Evolutionary conservation across 1,284 basidiomycete genomes (phyloP).

Genomic region (Leccinum subrobustum): DNA sequence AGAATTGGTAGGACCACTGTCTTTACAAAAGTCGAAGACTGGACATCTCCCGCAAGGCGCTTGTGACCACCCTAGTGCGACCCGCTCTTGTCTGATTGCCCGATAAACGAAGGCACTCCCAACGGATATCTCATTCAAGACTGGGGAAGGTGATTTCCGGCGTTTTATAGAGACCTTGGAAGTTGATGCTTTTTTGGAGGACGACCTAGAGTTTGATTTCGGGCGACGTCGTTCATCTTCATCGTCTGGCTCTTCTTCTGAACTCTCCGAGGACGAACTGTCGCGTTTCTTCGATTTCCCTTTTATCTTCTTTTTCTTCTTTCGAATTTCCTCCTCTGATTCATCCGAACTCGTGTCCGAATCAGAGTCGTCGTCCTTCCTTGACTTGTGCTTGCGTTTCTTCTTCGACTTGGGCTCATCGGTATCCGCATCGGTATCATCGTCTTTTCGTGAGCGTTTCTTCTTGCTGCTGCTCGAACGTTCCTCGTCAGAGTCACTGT

Average conservation of each 20-base stretch:
- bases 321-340: constrained; percentile 9
- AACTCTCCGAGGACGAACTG: constrained; percentile 14
- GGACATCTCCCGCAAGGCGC: constrained; percentile 53
- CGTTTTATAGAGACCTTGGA: constrained; percentile 19
- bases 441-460: constrained; percentile 19
- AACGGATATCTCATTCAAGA: constrained; percentile 16
- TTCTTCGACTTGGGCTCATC: constrained; percentile 24
- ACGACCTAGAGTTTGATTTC: constrained; percentile 20
- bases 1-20: constrained; percentile 54
- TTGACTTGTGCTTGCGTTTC: constrained; percentile 29
- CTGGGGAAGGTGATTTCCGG: constrained; percentile 21
- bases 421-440: constrained; percentile 16
- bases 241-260: constrained; percentile 16
- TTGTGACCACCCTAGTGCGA: constrained; percentile 47
- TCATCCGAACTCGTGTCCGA: constrained; percentile 13
- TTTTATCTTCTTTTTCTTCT: constrained; percentile 24
- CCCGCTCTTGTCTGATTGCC: constrained; percentile 43
- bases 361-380: constrained; percentile 14
- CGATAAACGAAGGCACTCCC: constrained; percentile 43
- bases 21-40: constrained; percentile 51
- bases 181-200: constrained; percentile 25
- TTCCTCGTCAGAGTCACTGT: constrained; percentile 23
- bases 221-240: constrained; percentile 17
- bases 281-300: constrained; percentile 30
- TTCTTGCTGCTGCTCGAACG: constrained; percentile 20